A percentile compares a stretch with the other conserved stretches of the same genome.
Conservation (phyloP, 2,329 filamentous ascomycete species). For the Diaporthe citrichinensis region DNA sequence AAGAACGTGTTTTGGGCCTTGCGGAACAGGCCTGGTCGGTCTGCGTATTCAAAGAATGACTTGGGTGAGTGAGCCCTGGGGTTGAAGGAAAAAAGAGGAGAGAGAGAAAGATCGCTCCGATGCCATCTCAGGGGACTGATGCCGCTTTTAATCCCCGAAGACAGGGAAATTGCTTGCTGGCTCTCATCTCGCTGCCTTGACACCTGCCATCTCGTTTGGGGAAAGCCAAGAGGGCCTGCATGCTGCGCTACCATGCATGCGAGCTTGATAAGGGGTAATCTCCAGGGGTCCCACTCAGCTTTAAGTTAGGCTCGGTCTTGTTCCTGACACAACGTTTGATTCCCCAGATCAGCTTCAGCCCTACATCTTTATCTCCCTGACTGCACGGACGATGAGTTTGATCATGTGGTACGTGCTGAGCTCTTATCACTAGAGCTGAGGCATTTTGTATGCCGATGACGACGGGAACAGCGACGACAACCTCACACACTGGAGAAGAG, state of each 20-base stretch:
- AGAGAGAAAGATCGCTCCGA: not conserved
- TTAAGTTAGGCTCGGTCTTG: conserved; percentile 9
- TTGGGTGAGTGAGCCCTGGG: conserved; percentile 35
- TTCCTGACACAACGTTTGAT: conserved; percentile 12
- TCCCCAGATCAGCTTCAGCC: conserved; percentile 31
- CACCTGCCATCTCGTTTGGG: conserved; percentile 31
- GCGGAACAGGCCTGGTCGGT: conserved; percentile 21
- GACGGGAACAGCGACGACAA: not conserved
- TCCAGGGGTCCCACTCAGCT: conserved; percentile 26
- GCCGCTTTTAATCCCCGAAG: conserved; percentile 28
- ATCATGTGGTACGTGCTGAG: conserved; percentile 15
- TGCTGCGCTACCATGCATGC: conserved; percentile 6
- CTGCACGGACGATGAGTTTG: conserved; percentile 12
- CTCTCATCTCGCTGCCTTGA: conserved; percentile 31
- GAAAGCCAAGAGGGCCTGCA: conserved; percentile 12
- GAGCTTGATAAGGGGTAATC: conserved; percentile 20
- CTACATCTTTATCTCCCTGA: not conserved
- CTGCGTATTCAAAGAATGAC: conserved; percentile 35
- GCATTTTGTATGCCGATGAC: not conserved
- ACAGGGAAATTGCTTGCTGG: conserved; percentile 21
- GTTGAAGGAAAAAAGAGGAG: conserved; percentile 26
- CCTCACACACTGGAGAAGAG: not conserved
- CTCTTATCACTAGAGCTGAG: not conserved
- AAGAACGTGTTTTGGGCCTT: conserved; percentile 27
- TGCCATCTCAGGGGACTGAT: conserved; percentile 17